Evolutionary conservation across 371 early-diverging fungal genomes (phyloP).

Genomic region (Lichtheimia corymbifera): DNA sequence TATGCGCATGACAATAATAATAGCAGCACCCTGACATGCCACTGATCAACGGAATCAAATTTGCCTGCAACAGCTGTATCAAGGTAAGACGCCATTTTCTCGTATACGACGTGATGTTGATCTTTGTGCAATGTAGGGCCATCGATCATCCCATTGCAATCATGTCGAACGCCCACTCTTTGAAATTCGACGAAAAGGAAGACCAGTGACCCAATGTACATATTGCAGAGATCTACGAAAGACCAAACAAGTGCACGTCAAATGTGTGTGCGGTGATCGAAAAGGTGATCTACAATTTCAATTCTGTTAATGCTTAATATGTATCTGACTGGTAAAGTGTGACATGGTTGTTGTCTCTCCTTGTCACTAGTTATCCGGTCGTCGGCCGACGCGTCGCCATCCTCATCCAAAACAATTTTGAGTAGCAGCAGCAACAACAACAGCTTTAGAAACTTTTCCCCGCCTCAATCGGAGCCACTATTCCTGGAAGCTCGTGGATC

Average conservation of each 20-base stretch:
- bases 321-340: not conserved
- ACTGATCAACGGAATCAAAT: slow-evolving; percentile 32
- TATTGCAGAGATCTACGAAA: slow-evolving; percentile 29
- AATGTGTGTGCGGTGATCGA: slow-evolving; percentile 25
- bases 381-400: slow-evolving; percentile 1
- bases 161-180: slow-evolving; percentile 55
- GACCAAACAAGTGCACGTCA: slow-evolving; percentile 30
- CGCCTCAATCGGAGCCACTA: slow-evolving; percentile 2
- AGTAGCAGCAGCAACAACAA: not conserved
- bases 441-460: slow-evolving; percentile 1
- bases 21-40: slow-evolving; percentile 7
- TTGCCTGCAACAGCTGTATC: slow-evolving; percentile 36
- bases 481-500: slow-evolving; percentile 11
- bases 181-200: slow-evolving; percentile 24
- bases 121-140: slow-evolving; percentile 41
- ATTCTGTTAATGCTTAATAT: not conserved
- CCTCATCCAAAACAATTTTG: not conserved
- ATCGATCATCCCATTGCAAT: slow-evolving; percentile 64
- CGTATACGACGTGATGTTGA: not conserved
- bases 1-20: no score
- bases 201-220: slow-evolving; percentile 29
- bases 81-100: slow-evolving; percentile 15
- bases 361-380: no score
- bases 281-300: slow-evolving; percentile 3
- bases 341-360: not conserved